Percentiles rank a stretch among this genome's conserved stretches.
Conservation (phyloP, 2,329 filamentous ascomycete species). For the Amphichorda felina region DNA sequence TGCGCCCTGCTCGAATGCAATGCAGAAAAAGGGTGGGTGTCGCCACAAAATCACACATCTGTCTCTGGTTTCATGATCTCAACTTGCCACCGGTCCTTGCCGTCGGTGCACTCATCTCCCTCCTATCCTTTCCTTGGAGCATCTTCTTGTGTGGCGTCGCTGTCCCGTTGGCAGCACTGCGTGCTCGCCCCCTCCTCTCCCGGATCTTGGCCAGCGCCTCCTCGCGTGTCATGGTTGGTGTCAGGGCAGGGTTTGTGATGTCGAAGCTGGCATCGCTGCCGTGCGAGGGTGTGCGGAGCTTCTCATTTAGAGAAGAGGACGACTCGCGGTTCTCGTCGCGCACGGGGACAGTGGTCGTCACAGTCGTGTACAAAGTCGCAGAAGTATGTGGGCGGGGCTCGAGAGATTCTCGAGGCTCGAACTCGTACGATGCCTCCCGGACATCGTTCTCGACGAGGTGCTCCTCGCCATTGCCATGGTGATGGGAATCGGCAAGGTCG, state of each 20-base stretch:
- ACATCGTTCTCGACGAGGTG: conserved; percentile 1
- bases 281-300: conserved; percentile 31
- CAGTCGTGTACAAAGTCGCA: conserved; percentile 33
- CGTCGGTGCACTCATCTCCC: conserved; percentile 36
- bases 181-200: conserved; percentile 58
- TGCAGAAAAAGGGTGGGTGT: neutral
- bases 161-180: conserved; percentile 53
- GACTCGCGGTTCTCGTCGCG: conserved; percentile 30
- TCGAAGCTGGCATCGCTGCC: conserved; percentile 33
- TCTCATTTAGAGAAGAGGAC: conserved; percentile 29
- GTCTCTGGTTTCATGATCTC: conserved; percentile 5
- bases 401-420: conserved; percentile 6
- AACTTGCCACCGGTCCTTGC: conserved; percentile 11
- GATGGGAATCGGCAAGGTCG: conserved; percentile 4
- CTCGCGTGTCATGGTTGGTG: conserved; percentile 58
- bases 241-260: conserved; percentile 44
- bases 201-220: conserved; percentile 66
- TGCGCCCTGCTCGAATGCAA: neutral
- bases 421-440: neutral
- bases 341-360: conserved; percentile 39
- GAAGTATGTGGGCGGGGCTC: conserved; percentile 32
- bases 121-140: conserved; percentile 22
- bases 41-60: conserved; percentile 5
- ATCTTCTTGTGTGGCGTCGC: conserved; percentile 26
- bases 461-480: conserved; percentile 1